Evolutionary conservation across 306 rosid genomes (phyloP), one percentile per base, ranked within the genome.

Genomic region (Arachis stenosperma): DNA sequence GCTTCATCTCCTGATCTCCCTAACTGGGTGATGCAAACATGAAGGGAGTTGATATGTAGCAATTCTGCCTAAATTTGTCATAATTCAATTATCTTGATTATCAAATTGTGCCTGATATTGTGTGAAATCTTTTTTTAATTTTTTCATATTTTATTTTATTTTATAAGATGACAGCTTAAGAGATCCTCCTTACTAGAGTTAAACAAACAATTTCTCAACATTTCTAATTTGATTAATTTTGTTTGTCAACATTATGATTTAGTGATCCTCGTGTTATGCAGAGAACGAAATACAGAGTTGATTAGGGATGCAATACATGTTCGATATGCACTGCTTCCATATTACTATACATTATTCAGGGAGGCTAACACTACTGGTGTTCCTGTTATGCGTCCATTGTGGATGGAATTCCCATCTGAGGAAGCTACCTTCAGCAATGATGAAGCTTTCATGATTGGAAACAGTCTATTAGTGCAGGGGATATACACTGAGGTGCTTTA

Each of bases 361-460:
- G 98, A 90, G 86, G 92, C 99, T 75, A 91, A 90, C 82, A 71
- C 81, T 42, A 91, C 83, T 66, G 99, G 99, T 17, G 82, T 84
- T 84, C 99, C 99, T 56, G 91, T 94, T 60, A 74, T 81, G 14
- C 96, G 99, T 71, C 97, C 98, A 70, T 66, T 94, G 70, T 94
- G 99, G 99, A 90, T 94, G 99, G 99, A 94, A 74, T 94, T 94
- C 85, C 93, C 99, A 70, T 88, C 84, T 43, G 99, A 94, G 61
- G 96, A 91, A 74, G 89, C 86, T 73, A 94, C 99, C 71, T 94
- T 91, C 80, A 86, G 70, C 84, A 94, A 91, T 70, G 99, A 94
- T 6, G 97, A 94, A 77, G 98, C 99, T 71, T 87, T 94, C 75
- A 88, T 94, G 99, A 96, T 94, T 61, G 99, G 99, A 70, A 84